phyloP scores from a whole-genome alignment of 2,329 filamentous ascomycete genomes.

The Leptodontidium sp. region DNA sequence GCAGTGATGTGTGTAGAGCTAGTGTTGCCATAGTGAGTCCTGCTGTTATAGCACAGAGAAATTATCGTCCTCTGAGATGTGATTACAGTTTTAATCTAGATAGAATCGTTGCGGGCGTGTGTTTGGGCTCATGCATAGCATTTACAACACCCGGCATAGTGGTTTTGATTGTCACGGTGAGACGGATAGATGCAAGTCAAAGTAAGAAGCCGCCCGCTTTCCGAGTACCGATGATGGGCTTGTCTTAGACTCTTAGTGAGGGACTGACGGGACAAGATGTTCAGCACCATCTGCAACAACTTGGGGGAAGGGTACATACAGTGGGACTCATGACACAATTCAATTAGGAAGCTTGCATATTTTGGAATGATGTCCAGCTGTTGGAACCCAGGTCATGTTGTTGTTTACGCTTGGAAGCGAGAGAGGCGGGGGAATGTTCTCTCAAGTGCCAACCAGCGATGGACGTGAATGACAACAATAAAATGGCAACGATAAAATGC shows the following conservation, averaged over 20 bases:
- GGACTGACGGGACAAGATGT: background rate
- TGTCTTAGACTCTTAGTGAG: no score
- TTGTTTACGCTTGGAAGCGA: constrained; percentile 8
- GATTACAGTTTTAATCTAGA: no score
- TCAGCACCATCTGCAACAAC: background rate
- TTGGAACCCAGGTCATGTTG: background rate
- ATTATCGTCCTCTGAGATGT: background rate
- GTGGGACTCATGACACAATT: no score
- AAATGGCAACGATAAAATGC: no score
- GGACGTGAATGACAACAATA: no score
- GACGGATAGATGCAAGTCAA: constrained; percentile 8
- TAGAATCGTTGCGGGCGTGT: background rate
- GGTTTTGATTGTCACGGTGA: constrained; percentile 15
- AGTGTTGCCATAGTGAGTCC: constrained; percentile 16
- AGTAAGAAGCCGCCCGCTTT: constrained; percentile 10
- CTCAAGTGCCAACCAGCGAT: background rate
- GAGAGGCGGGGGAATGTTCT: background rate
- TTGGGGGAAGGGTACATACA: background rate
- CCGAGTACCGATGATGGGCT: constrained; percentile 11
- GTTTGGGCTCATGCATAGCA: constrained; percentile 8
- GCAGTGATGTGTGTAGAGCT: constrained; percentile 11
- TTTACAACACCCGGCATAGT: constrained; percentile 12
- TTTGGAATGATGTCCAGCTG: background rate
- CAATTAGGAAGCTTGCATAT: no score
- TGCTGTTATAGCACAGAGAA: background rate